Conservation (phyloP, 192 early-diverging fungal species). For the Coemansia sp. region DNA sequence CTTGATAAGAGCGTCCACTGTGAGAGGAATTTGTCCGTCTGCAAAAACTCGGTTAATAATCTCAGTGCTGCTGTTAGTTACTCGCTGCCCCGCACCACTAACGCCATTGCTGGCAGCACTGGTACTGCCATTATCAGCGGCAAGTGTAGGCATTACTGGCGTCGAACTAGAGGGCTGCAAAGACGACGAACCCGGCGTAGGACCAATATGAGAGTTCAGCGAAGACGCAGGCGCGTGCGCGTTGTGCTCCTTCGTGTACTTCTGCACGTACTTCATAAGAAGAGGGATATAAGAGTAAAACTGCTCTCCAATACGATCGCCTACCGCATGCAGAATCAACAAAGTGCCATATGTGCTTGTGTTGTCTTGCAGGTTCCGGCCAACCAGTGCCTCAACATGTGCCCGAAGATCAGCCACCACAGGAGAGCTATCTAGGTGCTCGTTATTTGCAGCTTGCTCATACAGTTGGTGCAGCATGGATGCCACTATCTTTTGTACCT, state of each 20-base stretch:
- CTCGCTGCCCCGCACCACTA: neutral
- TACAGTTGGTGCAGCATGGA: slow-evolving; percentile 74
- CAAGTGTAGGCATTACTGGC: slow-evolving; percentile 9
- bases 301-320: slow-evolving; percentile 62
- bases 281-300: slow-evolving; percentile 71
- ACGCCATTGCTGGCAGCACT: neutral
- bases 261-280: slow-evolving; percentile 80
- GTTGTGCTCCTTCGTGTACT: slow-evolving; percentile 81
- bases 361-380: slow-evolving; percentile 65
- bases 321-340: slow-evolving; percentile 65
- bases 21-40: slow-evolving; percentile 44
- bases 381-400: slow-evolving; percentile 64
- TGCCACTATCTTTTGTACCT: slow-evolving; percentile 68
- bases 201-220: slow-evolving; percentile 10
- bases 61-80: slow-evolving; percentile 23
- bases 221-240: slow-evolving; percentile 35
- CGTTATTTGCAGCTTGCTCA: slow-evolving; percentile 54
- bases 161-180: slow-evolving; percentile 28
- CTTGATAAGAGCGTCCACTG: slow-evolving; percentile 29
- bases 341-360: slow-evolving; percentile 67
- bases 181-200: slow-evolving; percentile 7
- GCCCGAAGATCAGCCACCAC: slow-evolving; percentile 57
- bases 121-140: slow-evolving; percentile 1
- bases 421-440: slow-evolving; percentile 25
- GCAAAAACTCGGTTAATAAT: slow-evolving; percentile 18